These are phyloP conservation scores for Acanthamoeba sp. DNA, from an alignment of 208 protist species.

Conservation along the genomic window DNA sequence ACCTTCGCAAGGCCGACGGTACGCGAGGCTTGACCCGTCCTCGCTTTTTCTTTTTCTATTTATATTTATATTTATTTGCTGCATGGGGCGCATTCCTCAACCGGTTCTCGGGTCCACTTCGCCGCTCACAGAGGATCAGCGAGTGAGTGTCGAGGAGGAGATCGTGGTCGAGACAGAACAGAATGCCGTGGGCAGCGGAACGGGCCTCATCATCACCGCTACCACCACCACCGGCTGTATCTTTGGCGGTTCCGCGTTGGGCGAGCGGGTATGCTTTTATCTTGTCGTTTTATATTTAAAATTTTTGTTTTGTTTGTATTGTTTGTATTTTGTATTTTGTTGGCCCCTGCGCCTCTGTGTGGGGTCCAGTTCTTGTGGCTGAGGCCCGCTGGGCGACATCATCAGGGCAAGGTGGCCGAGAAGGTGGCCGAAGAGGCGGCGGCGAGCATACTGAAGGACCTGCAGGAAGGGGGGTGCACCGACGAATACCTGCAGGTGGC, in stretches of 20 bases:
- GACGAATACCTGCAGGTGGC: slow-evolving; percentile 84
- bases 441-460: slow-evolving; percentile 70
- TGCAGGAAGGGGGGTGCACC: slow-evolving; percentile 83
- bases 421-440: slow-evolving; percentile 77
- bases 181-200: slow-evolving; percentile 15
- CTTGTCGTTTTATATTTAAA: not conserved
- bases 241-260: slow-evolving; percentile 74
- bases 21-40: not conserved
- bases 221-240: slow-evolving; percentile 81
- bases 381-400: too few species aligned
- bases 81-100: too few species aligned
- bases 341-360: too few species aligned
- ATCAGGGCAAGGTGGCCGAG: slow-evolving; percentile 74
- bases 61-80: too few species aligned
- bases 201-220: slow-evolving; percentile 78
- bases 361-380: too few species aligned
- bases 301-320: too few species aligned
- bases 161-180: slow-evolving; percentile 57
- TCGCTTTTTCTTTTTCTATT: not conserved
- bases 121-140: not conserved
- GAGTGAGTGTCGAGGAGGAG: slow-evolving; percentile 39
- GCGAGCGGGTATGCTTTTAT: not conserved
- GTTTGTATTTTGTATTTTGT: too few species aligned
- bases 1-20: slow-evolving; percentile 29
- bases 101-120: not conserved